These are phyloP conservation scores for Diaporthe australafricana DNA, from an alignment of 2,329 filamentous ascomycete species.

Conservation along the genomic window DNA sequence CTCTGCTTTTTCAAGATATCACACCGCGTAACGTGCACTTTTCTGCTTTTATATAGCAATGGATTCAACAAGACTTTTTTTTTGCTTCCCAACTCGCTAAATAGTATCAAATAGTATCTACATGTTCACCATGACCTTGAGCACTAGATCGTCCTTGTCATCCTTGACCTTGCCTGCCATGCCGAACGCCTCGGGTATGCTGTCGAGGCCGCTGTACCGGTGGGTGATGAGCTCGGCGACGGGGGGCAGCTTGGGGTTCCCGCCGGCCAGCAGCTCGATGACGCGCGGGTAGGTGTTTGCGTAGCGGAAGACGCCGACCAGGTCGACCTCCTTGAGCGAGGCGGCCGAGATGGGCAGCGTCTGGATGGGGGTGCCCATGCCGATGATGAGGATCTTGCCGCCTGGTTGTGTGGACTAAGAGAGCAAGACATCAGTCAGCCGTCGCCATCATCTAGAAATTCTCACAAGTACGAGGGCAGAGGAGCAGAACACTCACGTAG, in stretches of 20 bases:
- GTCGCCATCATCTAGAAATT: not conserved
- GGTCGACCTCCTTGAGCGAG: conserved; percentile 76
- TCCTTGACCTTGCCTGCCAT: conserved; percentile 80
- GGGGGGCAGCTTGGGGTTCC: conserved; percentile 67
- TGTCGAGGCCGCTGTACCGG: conserved; percentile 71
- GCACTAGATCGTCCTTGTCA: conserved; percentile 74
- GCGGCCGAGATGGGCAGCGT: conserved; percentile 77
- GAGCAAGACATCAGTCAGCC: not conserved
- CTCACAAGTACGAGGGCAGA: no score
- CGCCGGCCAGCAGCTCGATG: conserved; percentile 62
- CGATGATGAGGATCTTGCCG: conserved; percentile 77
- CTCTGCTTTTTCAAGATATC: conserved; percentile 13
- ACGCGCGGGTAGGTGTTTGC: conserved; percentile 77
- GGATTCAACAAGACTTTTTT: conserved; percentile 23
- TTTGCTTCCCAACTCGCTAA: conserved; percentile 17
- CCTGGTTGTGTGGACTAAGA: conserved; percentile 70
- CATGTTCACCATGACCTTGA: conserved; percentile 77
- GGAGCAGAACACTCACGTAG: conserved; percentile 60
- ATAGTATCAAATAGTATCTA: conserved; percentile 29
- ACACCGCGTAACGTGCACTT: not conserved
- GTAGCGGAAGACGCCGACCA: conserved; percentile 79
- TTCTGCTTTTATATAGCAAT: not conserved
- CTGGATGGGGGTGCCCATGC: conserved; percentile 79
- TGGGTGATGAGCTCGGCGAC: conserved; percentile 79
- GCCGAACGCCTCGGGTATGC: conserved; percentile 75